Percentiles rank a stretch among this genome's conserved stretches.
These are phyloP conservation scores for Ligustrum vulgare DNA, from an alignment of 257 asterid species.

Conservation along the genomic window DNA sequence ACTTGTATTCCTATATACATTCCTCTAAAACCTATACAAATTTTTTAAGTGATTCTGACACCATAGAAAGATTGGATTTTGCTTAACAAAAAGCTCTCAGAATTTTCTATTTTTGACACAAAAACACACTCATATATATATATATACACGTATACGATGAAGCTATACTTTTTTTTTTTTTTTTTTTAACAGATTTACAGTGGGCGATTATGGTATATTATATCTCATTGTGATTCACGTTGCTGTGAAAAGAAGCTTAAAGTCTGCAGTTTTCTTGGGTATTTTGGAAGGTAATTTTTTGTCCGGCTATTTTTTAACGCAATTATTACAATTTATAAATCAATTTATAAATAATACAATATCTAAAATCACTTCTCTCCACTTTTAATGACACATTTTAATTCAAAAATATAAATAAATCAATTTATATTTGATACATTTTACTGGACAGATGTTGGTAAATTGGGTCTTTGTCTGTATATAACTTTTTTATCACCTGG, in stretches of 20 bases:
- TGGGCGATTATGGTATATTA: conserved; percentile 18
- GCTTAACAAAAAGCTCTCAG: neutral
- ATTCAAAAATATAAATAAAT: too few relatives aligned
- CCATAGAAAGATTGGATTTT: conserved; percentile 19
- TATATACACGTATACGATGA: neutral
- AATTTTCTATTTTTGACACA: conserved; percentile 1
- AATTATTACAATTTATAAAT: too few relatives aligned
- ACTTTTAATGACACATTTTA: too few relatives aligned
- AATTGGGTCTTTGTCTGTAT: conserved; percentile 8
- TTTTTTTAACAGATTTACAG: conserved; percentile 15
- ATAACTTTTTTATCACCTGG: conserved; percentile 1
- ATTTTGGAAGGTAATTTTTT: conserved; percentile 25
- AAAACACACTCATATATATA: neutral
- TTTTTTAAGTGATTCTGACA: neutral
- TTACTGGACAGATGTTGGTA: too few relatives aligned
- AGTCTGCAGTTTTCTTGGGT: conserved; percentile 17
- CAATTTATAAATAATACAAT: too few relatives aligned
- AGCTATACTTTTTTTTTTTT: conserved; percentile 21
- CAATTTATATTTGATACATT: too few relatives aligned
- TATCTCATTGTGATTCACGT: conserved; percentile 30
- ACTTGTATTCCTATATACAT: neutral
- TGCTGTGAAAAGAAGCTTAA: conserved; percentile 14
- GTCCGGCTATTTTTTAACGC: too few relatives aligned
- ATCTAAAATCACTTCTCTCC: too few relatives aligned
- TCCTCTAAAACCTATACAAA: neutral